Percentiles rank a stretch among this genome's conserved stretches.
These are phyloP conservation scores for Serpula lacrymans DNA, from an alignment of 768 basidiomycete genomes.

Conservation along the genomic window DNA sequence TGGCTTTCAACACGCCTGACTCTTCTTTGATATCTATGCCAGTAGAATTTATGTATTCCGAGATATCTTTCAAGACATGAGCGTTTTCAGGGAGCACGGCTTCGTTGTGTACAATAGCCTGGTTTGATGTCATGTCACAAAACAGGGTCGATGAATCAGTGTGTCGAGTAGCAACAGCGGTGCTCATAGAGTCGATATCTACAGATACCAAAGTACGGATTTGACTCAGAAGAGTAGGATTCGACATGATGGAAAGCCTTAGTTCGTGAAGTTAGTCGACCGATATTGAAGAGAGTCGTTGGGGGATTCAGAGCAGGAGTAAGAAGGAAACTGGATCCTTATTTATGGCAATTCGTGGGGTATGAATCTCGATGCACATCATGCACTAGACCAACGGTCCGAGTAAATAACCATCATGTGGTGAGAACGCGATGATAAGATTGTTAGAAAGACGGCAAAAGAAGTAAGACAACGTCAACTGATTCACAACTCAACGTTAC, in stretches of 20 bases:
- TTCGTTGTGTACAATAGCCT: conserved; percentile 40
- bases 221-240: conserved; percentile 33
- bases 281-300: no score
- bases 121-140: conserved; percentile 50
- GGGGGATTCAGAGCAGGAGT: no score
- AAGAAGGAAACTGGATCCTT: no score
- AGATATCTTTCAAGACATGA: conserved; percentile 30
- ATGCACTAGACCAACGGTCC: no score
- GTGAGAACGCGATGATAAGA: no score
- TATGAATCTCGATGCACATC: no score
- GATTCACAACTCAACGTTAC: no score
- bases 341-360: no score
- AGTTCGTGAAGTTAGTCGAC: no score
- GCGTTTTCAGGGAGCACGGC: conserved; percentile 29
- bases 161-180: conserved; percentile 33
- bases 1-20: conserved; percentile 28
- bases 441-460: no score
- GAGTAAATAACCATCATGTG: no score
- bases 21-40: conserved; percentile 11
- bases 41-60: conserved; percentile 20
- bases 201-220: conserved; percentile 33
- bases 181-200: conserved; percentile 51
- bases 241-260: conserved; percentile 11
- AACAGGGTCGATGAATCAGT: conserved; percentile 23
- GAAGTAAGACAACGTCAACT: no score